These are phyloP conservation scores for Lentinula raphanica DNA, from an alignment of 768 basidiomycete genomes.

Conservation along the genomic window DNA sequence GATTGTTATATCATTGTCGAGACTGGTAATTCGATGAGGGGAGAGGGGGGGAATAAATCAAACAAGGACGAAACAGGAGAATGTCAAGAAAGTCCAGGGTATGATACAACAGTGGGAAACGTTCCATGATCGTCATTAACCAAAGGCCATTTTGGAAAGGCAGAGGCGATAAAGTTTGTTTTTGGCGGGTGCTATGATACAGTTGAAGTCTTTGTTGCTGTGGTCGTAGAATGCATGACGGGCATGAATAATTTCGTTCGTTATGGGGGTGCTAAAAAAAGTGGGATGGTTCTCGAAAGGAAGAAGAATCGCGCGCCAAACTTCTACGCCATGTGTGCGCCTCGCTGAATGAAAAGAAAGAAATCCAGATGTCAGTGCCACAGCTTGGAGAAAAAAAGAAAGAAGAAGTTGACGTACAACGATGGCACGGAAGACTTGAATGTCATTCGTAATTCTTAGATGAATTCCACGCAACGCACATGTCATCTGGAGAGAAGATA, in stretches of 20 bases:
- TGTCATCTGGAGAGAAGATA: conserved; percentile 53
- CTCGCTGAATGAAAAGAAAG: background rate
- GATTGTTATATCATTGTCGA: background rate
- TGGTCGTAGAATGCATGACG: background rate
- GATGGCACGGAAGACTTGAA: conserved; percentile 47
- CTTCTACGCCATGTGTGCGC: background rate
- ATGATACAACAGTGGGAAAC: background rate
- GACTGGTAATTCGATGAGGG: background rate
- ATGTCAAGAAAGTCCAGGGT: background rate
- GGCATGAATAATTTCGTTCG: background rate
- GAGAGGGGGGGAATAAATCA: background rate
- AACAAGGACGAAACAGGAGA: too few species aligned
- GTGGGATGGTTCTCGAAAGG: too few species aligned
- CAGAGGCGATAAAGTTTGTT: background rate
- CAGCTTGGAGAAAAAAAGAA: background rate
- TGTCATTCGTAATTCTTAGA: conserved; percentile 44
- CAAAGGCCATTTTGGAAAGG: background rate
- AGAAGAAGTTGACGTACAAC: conserved; percentile 12
- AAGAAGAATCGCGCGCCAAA: background rate
- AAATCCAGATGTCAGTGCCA: background rate
- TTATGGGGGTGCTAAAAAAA: too few species aligned
- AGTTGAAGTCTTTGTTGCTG: background rate
- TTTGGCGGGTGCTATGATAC: background rate
- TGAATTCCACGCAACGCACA: conserved; percentile 61
- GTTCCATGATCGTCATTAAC: background rate